A percentile compares a stretch with the other conserved stretches of the same genome.
Evolutionary conservation across 208 protist species (phyloP).

Genomic region (Trichomonas gallinae): DNA sequence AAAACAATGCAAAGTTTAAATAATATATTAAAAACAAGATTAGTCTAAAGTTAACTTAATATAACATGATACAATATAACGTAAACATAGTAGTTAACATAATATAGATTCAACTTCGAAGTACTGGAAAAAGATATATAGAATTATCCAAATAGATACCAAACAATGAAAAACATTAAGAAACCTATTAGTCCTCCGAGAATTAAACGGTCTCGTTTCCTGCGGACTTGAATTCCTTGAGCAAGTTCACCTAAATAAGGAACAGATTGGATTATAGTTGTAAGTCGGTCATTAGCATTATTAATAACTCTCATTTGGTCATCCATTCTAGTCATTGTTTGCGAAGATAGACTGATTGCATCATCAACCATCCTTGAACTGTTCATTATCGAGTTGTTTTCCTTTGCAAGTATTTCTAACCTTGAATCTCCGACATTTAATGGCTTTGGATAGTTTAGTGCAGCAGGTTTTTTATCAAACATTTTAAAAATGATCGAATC

Average conservation of each 20-base stretch:
- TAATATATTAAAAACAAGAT: too few relatives aligned
- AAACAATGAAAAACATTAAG: conserved; percentile 10
- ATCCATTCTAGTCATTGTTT: neutral
- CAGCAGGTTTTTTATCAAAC: neutral
- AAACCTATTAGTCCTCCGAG: neutral
- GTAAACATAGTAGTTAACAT: too few relatives aligned
- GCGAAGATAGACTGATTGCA: neutral
- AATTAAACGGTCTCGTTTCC: neutral
- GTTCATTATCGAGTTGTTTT: neutral
- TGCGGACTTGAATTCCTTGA: neutral
- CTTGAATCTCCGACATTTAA: neutral
- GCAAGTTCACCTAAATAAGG: neutral
- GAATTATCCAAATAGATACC: conserved; percentile 2
- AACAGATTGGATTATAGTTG: neutral
- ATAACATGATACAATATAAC: too few relatives aligned
- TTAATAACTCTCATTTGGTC: neutral
- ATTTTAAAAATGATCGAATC: neutral
- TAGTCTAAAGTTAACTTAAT: too few relatives aligned
- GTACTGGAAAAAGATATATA: neutral
- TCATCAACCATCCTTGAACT: neutral
- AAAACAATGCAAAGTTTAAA: too few relatives aligned
- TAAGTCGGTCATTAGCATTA: neutral
- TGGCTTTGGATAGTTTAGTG: neutral
- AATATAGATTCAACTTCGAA: neutral
- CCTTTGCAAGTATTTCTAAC: neutral